These are phyloP conservation scores for Coemansia sp. DNA, from an alignment of 192 early-diverging fungal genomes.

Conservation along the genomic window DNA sequence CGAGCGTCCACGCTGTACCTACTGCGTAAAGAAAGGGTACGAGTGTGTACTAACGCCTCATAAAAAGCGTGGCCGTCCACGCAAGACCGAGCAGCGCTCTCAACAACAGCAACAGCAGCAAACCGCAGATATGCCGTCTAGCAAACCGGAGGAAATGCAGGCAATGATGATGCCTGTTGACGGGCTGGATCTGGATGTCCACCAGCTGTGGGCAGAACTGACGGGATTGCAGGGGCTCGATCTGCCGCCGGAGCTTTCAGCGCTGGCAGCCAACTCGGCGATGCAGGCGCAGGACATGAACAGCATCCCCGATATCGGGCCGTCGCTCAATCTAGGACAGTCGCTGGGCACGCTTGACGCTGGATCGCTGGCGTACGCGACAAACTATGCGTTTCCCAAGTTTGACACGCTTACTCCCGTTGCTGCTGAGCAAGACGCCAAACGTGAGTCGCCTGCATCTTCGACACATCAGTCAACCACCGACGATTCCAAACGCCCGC, in stretches of 20 bases:
- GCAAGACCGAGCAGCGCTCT: constrained; percentile 26
- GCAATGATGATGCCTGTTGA: constrained; percentile 5
- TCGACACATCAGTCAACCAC: constrained; percentile 3
- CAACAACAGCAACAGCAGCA: not conserved
- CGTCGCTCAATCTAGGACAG: constrained; percentile 12
- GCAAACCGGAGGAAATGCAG: not conserved
- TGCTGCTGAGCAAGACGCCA: not conserved
- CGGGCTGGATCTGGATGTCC: constrained; percentile 30
- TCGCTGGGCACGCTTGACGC: not conserved
- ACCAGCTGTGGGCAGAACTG: constrained; percentile 41
- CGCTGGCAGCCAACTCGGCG: constrained; percentile 23
- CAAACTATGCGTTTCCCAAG: constrained; percentile 47
- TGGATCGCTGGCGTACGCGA: constrained; percentile 13
- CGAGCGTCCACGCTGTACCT: constrained; percentile 46
- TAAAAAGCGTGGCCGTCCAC: constrained; percentile 47
- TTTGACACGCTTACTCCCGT: not conserved
- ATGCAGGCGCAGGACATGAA: constrained; percentile 12
- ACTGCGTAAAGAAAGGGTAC: constrained; percentile 48
- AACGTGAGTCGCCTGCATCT: not conserved
- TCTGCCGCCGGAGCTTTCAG: constrained; percentile 33
- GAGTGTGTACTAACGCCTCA: constrained; percentile 50
- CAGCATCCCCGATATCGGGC: constrained; percentile 9
- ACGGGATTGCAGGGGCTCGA: constrained; percentile 37
- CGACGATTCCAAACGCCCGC: not conserved
- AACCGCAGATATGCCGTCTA: not conserved